phyloP scores from a whole-genome alignment of 2,329 filamentous ascomycete genomes.

The Ilyonectria sp. region DNA sequence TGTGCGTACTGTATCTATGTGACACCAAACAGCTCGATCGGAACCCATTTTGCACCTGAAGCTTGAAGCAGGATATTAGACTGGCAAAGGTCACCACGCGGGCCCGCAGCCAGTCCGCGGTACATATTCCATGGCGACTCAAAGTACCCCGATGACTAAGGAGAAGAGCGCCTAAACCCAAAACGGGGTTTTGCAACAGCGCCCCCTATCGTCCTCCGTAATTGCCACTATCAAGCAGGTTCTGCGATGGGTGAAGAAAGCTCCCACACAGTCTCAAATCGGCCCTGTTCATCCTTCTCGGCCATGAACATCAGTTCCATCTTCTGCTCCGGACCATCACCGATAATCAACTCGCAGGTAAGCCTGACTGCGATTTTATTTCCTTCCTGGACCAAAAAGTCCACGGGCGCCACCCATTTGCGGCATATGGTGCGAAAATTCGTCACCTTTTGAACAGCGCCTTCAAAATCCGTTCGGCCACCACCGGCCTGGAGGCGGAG shows the following conservation, averaged over 20 bases:
- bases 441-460: not conserved
- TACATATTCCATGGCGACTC: too few species aligned
- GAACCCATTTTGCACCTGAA: too few species aligned
- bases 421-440: not conserved
- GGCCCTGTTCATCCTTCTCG: not conserved
- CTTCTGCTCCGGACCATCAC: not conserved
- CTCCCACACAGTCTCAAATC: not conserved
- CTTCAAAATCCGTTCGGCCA: not conserved
- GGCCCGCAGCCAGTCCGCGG: too few species aligned
- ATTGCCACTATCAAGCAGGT: not conserved
- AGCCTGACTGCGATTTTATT: not conserved
- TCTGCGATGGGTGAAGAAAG: not conserved
- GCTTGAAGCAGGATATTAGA: too few species aligned
- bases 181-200: too few species aligned
- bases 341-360: not conserved
- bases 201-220: too few species aligned
- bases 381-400: not conserved
- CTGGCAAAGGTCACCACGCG: too few species aligned
- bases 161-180: too few species aligned
- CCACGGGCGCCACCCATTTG: conserved; percentile 2
- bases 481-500: not conserved
- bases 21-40: too few species aligned
- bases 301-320: conserved; percentile 1
- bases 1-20: too few species aligned
- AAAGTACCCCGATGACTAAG: too few species aligned